Conservation (phyloP, 805 yeast species). For the Ogataea polymorpha region DNA sequence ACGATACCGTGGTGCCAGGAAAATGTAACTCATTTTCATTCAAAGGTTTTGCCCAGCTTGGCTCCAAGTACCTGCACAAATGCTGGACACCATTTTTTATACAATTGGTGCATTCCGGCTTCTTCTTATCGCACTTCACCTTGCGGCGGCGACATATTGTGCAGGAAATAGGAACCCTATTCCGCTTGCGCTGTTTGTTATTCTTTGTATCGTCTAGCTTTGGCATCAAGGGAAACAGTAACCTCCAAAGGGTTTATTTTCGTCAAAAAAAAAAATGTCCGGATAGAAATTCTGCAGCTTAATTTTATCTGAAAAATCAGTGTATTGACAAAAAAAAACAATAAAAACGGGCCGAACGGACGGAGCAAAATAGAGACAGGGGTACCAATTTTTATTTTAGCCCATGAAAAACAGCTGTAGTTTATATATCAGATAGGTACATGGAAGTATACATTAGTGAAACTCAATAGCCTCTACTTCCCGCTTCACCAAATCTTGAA, state of each 20-base stretch:
- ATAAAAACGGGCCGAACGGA: slow-evolving; percentile 1
- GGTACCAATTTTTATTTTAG: neutral
- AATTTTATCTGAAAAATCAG: slow-evolving; percentile 19
- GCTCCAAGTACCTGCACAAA: slow-evolving; percentile 55
- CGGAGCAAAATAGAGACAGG: neutral
- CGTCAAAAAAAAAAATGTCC: neutral
- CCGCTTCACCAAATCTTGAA: slow-evolving; percentile 19
- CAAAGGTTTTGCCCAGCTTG: slow-evolving; percentile 54
- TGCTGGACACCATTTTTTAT: slow-evolving; percentile 56
- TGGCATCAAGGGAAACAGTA: slow-evolving; percentile 7
- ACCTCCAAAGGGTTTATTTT: neutral
- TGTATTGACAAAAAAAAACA: neutral
- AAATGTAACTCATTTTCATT: slow-evolving; percentile 30
- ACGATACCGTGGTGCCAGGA: slow-evolving; percentile 20
- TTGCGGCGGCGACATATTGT: slow-evolving; percentile 38
- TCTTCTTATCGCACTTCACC: slow-evolving; percentile 41
- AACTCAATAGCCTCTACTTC: slow-evolving; percentile 21
- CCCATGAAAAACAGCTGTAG: neutral
- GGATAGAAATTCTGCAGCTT: neutral
- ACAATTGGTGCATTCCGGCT: slow-evolving; percentile 58
- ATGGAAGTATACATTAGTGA: slow-evolving; percentile 6
- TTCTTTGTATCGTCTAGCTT: slow-evolving; percentile 12
- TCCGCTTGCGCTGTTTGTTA: slow-evolving; percentile 33
- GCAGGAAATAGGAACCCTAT: slow-evolving; percentile 39
- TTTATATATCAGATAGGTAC: neutral